Base-by-base conservation (phyloP, 352 stramenopile species). In the Globisporangium yorkense region DNA sequence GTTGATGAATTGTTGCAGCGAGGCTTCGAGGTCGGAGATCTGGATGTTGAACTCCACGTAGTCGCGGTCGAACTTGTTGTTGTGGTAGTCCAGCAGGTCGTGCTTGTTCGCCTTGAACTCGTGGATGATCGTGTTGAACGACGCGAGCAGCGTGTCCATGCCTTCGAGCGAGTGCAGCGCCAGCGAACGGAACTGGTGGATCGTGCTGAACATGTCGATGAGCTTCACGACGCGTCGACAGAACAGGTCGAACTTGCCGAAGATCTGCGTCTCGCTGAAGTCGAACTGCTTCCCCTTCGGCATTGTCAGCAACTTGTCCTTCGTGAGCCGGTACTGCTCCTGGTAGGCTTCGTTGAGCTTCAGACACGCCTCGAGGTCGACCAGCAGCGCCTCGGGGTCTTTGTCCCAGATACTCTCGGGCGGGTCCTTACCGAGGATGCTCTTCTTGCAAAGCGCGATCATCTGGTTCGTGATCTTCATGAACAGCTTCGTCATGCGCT, bases 21-120 rank as follows among this genome's bases (percentile, higher is more conserved):
- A 87, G 0, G 80, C 75, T 68, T 97, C 88, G 9, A 97, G 74
- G 54, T 96, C 88, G 0, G 84, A 82, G 46, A 97, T 94, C 57
- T 90, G 80, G 50, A 97, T 95, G 57, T 97, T 98, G 68, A 98
- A 98, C 55, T 97, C 88, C 9, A 97, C 85, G 59, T 97, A 98
- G 63, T 97, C 92, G 15, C 91, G 73, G 50, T 98, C 92, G 56
- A 97, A 98, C 57, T 94, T 92, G 63, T 94, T 94, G 67, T 89
- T 89, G 68, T 92, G 73, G 64, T 84, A 96, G 59, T 95, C 87
- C 1, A 97, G 70, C 33, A 97, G 54, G 54, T 96, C 86, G 62
- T 96, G 85, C 55, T 89, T 87, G 61, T 91, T 79, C 20, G 48
- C 51, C 33, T 84, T 70, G 61, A 97, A 93, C 45, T 91, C 75